Evolutionary conservation across 345 rosid genomes (phyloP).

Genomic region (Cardiospermum halicacabum): DNA sequence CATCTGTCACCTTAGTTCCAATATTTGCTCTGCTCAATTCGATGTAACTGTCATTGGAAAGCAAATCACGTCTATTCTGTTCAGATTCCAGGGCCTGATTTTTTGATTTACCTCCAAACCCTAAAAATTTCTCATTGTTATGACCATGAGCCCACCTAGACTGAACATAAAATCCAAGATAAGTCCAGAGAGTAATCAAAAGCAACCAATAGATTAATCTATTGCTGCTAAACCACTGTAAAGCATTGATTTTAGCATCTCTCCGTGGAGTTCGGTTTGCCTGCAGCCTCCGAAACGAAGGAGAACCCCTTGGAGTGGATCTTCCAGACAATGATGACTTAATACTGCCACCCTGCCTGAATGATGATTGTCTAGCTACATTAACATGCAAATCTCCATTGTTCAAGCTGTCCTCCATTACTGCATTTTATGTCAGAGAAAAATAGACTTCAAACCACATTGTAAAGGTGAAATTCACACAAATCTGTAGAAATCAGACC

Average conservation of each 20-base stretch:
- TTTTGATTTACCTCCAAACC: slow-evolving; percentile 51
- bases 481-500: not conserved
- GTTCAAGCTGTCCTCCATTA: slow-evolving; percentile 57
- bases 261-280: slow-evolving; percentile 78
- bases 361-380: slow-evolving; percentile 41
- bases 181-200: slow-evolving; percentile 93
- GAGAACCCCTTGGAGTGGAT: slow-evolving; percentile 71
- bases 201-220: slow-evolving; percentile 84
- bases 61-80: slow-evolving; percentile 40
- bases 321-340: slow-evolving; percentile 72
- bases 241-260: slow-evolving; percentile 54
- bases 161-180: slow-evolving; percentile 91
- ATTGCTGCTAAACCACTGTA: slow-evolving; percentile 78
- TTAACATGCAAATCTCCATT: slow-evolving; percentile 40
- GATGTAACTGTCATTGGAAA: slow-evolving; percentile 41
- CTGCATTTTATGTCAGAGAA: slow-evolving; percentile 8
- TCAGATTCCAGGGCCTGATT: slow-evolving; percentile 29
- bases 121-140: slow-evolving; percentile 63
- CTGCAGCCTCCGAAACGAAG: slow-evolving; percentile 52
- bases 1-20: slow-evolving; percentile 30
- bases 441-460: slow-evolving; percentile 12
- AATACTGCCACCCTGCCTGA: slow-evolving; percentile 49
- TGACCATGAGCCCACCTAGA: slow-evolving; percentile 96
- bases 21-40: slow-evolving; percentile 36
- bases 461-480: not conserved